A percentile compares a stretch with the other conserved stretches of the same genome.
Evolutionary conservation across 495 filamentous ascomycete species (phyloP).

Genomic region (Cercophora newfieldiana): DNA sequence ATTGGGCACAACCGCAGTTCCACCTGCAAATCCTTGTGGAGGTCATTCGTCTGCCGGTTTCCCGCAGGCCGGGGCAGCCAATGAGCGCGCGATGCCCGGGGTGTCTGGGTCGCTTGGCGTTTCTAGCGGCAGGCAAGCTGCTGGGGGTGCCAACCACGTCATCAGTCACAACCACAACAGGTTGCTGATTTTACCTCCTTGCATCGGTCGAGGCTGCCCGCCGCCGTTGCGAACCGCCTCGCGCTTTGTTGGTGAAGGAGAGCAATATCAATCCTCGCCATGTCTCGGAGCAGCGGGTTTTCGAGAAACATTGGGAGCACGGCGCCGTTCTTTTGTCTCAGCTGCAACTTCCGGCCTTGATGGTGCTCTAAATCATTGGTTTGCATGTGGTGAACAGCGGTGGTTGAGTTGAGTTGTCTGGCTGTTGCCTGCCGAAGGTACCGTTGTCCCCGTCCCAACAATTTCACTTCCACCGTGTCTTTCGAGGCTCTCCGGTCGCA

Average conservation of each 20-base stretch:
- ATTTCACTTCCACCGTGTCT: neutral
- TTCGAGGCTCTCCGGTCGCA: neutral
- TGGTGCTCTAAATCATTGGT: too few relatives aligned
- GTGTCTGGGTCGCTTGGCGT: neutral
- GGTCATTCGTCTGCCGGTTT: neutral
- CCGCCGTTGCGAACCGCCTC: neutral
- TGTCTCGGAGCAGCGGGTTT: neutral
- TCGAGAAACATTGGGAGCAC: constrained; percentile 2
- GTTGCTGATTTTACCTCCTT: neutral
- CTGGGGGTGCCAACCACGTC: constrained; percentile 8
- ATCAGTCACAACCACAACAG: constrained; percentile 14
- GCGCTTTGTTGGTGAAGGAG: neutral
- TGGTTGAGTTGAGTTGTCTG: neutral
- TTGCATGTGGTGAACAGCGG: neutral
- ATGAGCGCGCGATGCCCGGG: neutral
- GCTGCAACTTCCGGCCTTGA: neutral
- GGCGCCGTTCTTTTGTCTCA: constrained; percentile 1
- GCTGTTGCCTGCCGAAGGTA: neutral
- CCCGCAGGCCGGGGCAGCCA: constrained; percentile 18
- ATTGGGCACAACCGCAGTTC: neutral
- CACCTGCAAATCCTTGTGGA: neutral
- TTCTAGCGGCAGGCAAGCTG: neutral
- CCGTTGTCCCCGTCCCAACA: neutral
- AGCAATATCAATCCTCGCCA: neutral
- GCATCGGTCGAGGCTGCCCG: neutral